A percentile compares a stretch with the other conserved stretches of the same genome.
phyloP scores from a whole-genome alignment of 805 yeast species.

The Kodamaea fukazawae region DNA sequence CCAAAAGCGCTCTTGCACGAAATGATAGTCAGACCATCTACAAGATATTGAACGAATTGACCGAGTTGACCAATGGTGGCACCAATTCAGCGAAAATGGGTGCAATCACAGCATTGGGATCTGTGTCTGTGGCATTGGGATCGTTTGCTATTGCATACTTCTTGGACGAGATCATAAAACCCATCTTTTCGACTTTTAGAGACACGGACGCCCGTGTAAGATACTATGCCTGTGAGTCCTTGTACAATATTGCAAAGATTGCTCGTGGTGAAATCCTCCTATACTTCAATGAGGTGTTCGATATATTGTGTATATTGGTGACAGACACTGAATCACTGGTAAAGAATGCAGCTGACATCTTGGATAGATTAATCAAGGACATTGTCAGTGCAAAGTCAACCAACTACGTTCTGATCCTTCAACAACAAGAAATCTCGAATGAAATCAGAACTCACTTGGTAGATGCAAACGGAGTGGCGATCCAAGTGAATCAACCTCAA shows the following conservation, averaged over 20 bases:
- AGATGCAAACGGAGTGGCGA: slow-evolving; percentile 56
- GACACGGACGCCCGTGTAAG: slow-evolving; percentile 97
- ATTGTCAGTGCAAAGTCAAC: slow-evolving; percentile 94
- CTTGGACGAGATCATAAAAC: slow-evolving; percentile 82
- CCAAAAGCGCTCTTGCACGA: slow-evolving; percentile 62
- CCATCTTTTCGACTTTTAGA: slow-evolving; percentile 91
- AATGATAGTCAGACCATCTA: slow-evolving; percentile 61
- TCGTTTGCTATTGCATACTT: slow-evolving; percentile 77
- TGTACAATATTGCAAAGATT: slow-evolving; percentile 93
- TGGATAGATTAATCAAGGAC: slow-evolving; percentile 88
- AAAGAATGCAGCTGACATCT: slow-evolving; percentile 90
- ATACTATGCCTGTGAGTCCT: slow-evolving; percentile 93
- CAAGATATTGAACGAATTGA: slow-evolving; percentile 69
- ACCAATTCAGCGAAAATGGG: slow-evolving; percentile 79
- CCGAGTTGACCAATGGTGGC: slow-evolving; percentile 72
- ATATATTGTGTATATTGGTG: slow-evolving; percentile 82
- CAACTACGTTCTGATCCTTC: slow-evolving; percentile 73
- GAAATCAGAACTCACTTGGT: slow-evolving; percentile 42
- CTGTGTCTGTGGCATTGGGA: slow-evolving; percentile 92
- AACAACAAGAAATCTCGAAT: slow-evolving; percentile 38
- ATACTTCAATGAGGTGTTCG: slow-evolving; percentile 93
- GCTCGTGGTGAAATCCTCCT: slow-evolving; percentile 91
- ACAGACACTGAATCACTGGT: slow-evolving; percentile 91
- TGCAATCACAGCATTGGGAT: slow-evolving; percentile 92
- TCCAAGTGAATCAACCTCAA: slow-evolving; percentile 60